These are phyloP conservation scores for Glomus cerebriforme DNA, from an alignment of 192 early-diverging fungal species.

Conservation along the genomic window DNA sequence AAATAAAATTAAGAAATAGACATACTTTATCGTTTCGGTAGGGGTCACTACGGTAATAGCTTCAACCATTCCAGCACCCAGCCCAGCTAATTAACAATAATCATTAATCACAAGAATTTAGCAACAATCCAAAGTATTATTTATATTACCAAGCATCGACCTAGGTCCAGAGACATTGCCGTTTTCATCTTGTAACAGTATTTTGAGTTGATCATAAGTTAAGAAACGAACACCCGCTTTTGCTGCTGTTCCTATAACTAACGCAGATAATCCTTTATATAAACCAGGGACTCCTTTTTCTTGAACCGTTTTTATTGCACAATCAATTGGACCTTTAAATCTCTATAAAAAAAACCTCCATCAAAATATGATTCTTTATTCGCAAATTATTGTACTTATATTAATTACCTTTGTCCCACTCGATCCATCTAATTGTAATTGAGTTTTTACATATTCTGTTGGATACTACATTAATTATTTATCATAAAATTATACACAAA, in stretches of 20 bases:
- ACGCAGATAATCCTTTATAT: constrained; percentile 87
- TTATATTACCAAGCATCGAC: constrained; percentile 57
- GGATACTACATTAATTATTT: constrained; percentile 61
- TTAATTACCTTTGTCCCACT: constrained; percentile 30
- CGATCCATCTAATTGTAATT: constrained; percentile 76
- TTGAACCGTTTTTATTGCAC: constrained; percentile 68
- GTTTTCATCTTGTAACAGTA: constrained; percentile 64
- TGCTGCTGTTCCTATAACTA: constrained; percentile 88
- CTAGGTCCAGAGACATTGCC: constrained; percentile 69
- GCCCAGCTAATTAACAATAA: constrained; percentile 56
- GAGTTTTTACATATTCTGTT: constrained; percentile 95
- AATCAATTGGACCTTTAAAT: constrained; percentile 84
- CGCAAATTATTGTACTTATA: too few species aligned
- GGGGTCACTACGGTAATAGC: constrained; percentile 88
- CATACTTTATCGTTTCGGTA: constrained; percentile 91
- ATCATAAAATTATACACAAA: too few species aligned
- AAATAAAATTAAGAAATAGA: not conserved
- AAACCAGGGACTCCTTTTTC: constrained; percentile 74
- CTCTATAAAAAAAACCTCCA: constrained; percentile 1
- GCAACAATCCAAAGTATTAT: not conserved
- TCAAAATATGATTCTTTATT: too few species aligned
- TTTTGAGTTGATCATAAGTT: constrained; percentile 85
- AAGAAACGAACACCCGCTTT: constrained; percentile 94
- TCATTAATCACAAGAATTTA: not conserved
- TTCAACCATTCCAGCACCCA: constrained; percentile 89